These are phyloP conservation scores for Fusarium fujikuroi DNA, from an alignment of 2,329 filamentous ascomycete genomes.

Conservation along the genomic window DNA sequence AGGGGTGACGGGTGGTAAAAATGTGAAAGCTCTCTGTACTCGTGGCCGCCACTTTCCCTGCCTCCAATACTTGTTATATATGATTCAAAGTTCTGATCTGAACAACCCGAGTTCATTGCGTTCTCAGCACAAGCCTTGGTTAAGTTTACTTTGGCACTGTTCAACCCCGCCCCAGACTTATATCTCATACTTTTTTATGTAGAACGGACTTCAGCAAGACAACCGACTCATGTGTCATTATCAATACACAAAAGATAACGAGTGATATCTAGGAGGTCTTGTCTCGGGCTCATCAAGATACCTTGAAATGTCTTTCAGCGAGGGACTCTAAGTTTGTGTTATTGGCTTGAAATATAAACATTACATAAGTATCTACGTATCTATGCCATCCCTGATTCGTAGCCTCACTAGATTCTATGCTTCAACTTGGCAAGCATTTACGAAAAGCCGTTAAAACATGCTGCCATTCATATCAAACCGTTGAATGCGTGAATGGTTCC, in stretches of 20 bases:
- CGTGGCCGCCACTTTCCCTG: not conserved
- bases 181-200: not conserved
- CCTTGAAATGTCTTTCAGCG: not conserved
- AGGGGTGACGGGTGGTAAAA: not conserved
- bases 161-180: not conserved
- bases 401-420: not conserved
- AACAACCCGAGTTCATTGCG: not conserved
- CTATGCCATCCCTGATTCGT: not conserved
- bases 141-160: not conserved
- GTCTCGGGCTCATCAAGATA: not conserved
- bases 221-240: not conserved
- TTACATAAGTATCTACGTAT: not conserved
- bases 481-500: not conserved
- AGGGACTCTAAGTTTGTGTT: not conserved
- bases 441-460: not conserved
- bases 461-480: not conserved
- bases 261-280: not conserved
- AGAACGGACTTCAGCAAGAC: not conserved
- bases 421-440: too few species aligned
- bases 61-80: not conserved
- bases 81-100: not conserved
- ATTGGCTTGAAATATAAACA: not conserved
- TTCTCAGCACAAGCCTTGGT: not conserved
- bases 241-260: not conserved
- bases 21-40: slow-evolving; percentile 5